Conservation (phyloP, 108 stramenopile species). For the Nannochloropsis salina region DNA sequence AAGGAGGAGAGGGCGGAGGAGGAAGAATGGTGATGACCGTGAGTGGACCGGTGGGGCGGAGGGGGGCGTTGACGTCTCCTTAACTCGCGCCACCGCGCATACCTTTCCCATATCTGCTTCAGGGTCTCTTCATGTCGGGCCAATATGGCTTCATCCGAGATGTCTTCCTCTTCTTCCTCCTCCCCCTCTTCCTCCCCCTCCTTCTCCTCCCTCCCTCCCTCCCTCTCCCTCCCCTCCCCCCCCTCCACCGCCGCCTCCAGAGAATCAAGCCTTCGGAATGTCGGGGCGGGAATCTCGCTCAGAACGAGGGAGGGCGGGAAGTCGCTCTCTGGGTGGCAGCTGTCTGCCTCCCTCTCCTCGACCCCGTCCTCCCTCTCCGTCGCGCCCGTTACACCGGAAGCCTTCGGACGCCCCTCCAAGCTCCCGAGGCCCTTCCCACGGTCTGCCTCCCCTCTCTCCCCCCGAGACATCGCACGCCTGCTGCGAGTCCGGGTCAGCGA, state of each 20-base stretch:
- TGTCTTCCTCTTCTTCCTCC: conserved; percentile 2
- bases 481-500: not conserved
- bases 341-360: too few species aligned
- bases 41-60: not conserved
- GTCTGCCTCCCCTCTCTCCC: too few species aligned
- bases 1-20: not conserved
- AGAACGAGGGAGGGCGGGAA: not conserved
- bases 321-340: too few species aligned
- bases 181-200: not conserved
- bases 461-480: too few species aligned
- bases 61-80: conserved; percentile 1
- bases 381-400: too few species aligned
- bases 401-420: too few species aligned
- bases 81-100: not conserved
- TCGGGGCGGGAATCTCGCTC: conserved; percentile 5
- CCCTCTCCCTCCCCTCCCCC: not conserved
- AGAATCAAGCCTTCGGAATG: not conserved
- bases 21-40: not conserved
- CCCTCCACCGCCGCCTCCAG: too few species aligned
- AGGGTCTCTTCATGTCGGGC: not conserved
- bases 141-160: not conserved
- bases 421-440: too few species aligned
- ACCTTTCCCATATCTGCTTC: not conserved
- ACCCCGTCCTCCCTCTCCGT: too few species aligned
- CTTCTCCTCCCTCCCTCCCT: not conserved